phyloP scores from a whole-genome alignment of 2,329 filamentous ascomycete genomes.

The Calonectria hawksworthii region DNA sequence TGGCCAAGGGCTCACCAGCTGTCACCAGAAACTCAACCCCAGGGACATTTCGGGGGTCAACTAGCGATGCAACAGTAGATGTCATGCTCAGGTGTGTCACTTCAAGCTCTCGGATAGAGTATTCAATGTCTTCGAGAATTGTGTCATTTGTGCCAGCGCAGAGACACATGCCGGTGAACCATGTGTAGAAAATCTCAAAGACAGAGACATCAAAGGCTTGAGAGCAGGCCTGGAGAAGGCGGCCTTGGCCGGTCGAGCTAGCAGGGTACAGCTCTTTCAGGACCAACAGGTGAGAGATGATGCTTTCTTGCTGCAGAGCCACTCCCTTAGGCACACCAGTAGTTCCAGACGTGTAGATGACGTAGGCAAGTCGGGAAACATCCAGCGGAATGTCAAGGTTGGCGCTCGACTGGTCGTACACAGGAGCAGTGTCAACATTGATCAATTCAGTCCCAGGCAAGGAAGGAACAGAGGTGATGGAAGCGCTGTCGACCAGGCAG shows the following conservation, averaged over 20 bases:
- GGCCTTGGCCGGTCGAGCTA: constrained; percentile 55
- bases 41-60: constrained; percentile 78
- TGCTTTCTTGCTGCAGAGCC: constrained; percentile 80
- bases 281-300: constrained; percentile 80
- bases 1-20: constrained; percentile 84
- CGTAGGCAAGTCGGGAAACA: constrained; percentile 74
- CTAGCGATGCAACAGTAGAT: constrained; percentile 84
- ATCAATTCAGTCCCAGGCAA: constrained; percentile 44
- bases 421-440: constrained; percentile 48
- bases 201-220: constrained; percentile 91
- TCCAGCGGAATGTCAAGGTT: constrained; percentile 57
- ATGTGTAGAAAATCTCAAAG: constrained; percentile 91
- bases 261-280: constrained; percentile 77
- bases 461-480: constrained; percentile 31
- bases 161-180: constrained; percentile 82
- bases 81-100: constrained; percentile 89
- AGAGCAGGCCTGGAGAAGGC: constrained; percentile 86
- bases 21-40: constrained; percentile 82
- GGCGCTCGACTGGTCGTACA: constrained; percentile 47
- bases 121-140: constrained; percentile 80
- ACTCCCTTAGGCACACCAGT: constrained; percentile 87
- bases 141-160: constrained; percentile 82
- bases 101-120: constrained; percentile 71
- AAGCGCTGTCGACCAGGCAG: constrained; percentile 58
- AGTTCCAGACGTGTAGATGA: constrained; percentile 87